Conservation (phyloP, 768 basidiomycete species). For the Mycena indigotica region DNA sequence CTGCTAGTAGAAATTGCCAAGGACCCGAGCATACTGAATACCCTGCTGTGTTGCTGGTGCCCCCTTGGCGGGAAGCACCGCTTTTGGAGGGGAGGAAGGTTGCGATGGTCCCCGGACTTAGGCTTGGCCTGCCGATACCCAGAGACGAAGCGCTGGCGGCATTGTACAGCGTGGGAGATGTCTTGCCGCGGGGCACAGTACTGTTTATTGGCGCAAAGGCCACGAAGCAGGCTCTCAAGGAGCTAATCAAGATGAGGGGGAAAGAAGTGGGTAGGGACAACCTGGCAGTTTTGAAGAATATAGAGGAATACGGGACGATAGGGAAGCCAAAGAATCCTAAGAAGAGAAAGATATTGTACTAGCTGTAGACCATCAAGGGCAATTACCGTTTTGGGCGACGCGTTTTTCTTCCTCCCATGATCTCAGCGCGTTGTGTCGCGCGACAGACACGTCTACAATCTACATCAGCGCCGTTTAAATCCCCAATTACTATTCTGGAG, state of each 20-base stretch:
- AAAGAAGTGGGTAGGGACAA: background rate
- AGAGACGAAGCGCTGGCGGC: background rate
- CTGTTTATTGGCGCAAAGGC: background rate
- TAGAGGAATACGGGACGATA: background rate
- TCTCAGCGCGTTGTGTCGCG: background rate
- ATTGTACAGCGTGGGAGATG: background rate
- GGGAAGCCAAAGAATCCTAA: background rate
- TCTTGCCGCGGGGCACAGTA: background rate
- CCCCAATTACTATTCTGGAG: too few relatives aligned
- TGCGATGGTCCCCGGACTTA: too few relatives aligned
- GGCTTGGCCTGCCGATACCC: too few relatives aligned
- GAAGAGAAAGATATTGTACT: too few relatives aligned
- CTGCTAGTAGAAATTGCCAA: constrained; percentile 4
- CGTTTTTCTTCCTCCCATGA: too few relatives aligned
- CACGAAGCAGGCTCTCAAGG: background rate
- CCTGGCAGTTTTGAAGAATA: background rate
- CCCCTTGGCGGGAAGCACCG: too few relatives aligned
- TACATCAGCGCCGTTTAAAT: too few relatives aligned
- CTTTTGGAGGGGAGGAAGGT: too few relatives aligned
- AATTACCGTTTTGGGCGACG: too few relatives aligned
- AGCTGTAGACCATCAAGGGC: too few relatives aligned
- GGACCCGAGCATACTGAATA: too few relatives aligned
- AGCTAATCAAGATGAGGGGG: background rate
- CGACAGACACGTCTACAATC: background rate
- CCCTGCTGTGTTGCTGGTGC: too few relatives aligned